phyloP scores from a whole-genome alignment of 2,329 filamentous ascomycete genomes.

The Pseudomassariella vexata region DNA sequence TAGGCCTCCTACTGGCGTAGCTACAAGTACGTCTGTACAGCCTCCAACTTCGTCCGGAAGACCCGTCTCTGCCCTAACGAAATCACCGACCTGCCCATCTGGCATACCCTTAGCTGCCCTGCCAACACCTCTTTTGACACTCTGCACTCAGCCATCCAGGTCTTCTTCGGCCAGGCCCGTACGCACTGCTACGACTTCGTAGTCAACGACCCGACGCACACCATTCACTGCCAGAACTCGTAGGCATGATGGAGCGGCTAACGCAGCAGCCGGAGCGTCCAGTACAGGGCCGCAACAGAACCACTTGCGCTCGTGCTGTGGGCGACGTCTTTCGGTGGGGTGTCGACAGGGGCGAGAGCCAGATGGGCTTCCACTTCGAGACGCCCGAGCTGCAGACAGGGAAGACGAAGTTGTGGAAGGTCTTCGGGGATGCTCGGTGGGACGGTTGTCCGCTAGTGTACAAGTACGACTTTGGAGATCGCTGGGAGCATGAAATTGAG shows the following conservation, averaged over 20 bases:
- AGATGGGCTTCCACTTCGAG: not conserved
- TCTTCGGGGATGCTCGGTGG: conserved; percentile 1
- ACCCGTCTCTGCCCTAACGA: not conserved
- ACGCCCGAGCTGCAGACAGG: not conserved
- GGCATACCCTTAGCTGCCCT: not conserved
- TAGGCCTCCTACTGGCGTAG: not conserved
- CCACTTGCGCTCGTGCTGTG: conserved; percentile 3
- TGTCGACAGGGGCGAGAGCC: not conserved
- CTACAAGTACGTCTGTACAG: not conserved
- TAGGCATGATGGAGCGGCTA: not conserved
- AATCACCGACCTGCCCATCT: conserved; percentile 1
- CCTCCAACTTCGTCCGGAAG: not conserved
- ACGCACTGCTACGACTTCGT: conserved; percentile 2
- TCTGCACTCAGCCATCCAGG: conserved; percentile 1
- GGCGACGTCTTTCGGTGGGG: not conserved
- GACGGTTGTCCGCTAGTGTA: not conserved
- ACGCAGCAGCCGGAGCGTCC: not conserved
- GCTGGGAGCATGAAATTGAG: conserved; percentile 2
- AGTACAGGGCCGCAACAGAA: not conserved
- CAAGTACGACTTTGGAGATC: conserved; percentile 2
- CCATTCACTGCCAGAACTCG: not conserved
- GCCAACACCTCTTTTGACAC: not conserved
- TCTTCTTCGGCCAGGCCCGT: not conserved
- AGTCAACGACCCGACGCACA: not conserved
- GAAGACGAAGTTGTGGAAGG: conserved; percentile 1